phyloP scores from a whole-genome alignment of 148 eudicot species.

The Polygonum maritimum region DNA sequence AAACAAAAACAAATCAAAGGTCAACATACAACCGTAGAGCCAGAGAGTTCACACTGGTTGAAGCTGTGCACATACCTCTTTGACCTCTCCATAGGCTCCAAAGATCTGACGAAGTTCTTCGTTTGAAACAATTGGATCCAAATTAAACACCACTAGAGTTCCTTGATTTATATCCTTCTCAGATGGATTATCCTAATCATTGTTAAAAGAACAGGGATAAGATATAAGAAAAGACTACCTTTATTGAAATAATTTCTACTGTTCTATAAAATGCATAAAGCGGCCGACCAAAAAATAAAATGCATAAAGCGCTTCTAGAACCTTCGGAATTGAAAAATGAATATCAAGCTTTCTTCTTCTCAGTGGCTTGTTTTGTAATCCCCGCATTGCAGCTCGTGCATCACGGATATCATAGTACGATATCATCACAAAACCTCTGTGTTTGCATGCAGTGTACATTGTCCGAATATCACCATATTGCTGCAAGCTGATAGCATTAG shows the following conservation, averaged over 20 bases:
- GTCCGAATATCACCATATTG: constrained; percentile 95
- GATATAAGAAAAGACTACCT: background rate
- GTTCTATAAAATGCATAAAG: constrained; percentile 1
- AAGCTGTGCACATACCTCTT: constrained; percentile 50
- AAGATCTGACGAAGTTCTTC: constrained; percentile 79
- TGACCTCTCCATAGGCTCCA: constrained; percentile 90
- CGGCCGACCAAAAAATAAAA: too few relatives aligned
- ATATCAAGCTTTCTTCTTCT: constrained; percentile 86
- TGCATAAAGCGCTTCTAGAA: constrained; percentile 14
- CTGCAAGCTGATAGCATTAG: constrained; percentile 25
- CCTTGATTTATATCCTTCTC: constrained; percentile 97
- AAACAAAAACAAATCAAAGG: background rate
- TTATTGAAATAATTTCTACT: background rate
- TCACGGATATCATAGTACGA: constrained; percentile 93
- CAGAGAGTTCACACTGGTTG: background rate
- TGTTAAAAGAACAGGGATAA: background rate
- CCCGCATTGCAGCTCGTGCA: constrained; percentile 86
- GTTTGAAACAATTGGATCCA: constrained; percentile 86
- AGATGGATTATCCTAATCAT: constrained; percentile 71
- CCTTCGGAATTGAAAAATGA: constrained; percentile 98
- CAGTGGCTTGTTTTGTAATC: constrained; percentile 71
- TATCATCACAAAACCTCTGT: constrained; percentile 97
- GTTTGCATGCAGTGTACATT: constrained; percentile 85
- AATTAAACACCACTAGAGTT: constrained; percentile 78
- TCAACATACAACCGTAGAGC: background rate